phyloP scores from a whole-genome alignment of 176 grass and related monocot species.

The Tuctoria greenei region DNA sequence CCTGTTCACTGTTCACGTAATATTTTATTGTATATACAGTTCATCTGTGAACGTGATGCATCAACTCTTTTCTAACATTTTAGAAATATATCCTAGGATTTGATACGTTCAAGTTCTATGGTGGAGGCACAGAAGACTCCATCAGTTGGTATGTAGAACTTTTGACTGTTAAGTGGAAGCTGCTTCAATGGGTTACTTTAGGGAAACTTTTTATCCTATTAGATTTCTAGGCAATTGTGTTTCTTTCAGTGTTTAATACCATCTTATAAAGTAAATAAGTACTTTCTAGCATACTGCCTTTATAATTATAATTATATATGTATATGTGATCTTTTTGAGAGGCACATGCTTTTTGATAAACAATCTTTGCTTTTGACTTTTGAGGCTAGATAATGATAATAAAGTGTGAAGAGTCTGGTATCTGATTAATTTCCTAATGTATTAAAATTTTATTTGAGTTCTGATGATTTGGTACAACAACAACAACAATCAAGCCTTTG shows the following conservation, averaged over 20 bases:
- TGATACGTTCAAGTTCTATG: conserved; percentile 31
- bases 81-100: conserved; percentile 42
- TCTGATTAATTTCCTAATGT: conserved; percentile 1
- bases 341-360: neutral
- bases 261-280: neutral
- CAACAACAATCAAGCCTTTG: no score
- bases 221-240: neutral
- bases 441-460: neutral
- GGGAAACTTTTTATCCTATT: conserved; percentile 11
- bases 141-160: conserved; percentile 53
- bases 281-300: neutral
- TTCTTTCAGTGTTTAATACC: neutral
- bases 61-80: conserved; percentile 1
- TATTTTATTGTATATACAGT: conserved; percentile 5
- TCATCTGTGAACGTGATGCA: conserved; percentile 1
- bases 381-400: neutral
- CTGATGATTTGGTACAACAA: neutral
- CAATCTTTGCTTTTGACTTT: neutral
- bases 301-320: no score
- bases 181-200: neutral
- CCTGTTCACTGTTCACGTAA: neutral
- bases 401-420: neutral
- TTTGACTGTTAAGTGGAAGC: neutral
- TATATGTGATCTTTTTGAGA: neutral
- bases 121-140: conserved; percentile 40